Evolutionary conservation across 2,329 filamentous ascomycete genomes (phyloP).

Genomic region (Phaeoacremonium minimum): DNA sequence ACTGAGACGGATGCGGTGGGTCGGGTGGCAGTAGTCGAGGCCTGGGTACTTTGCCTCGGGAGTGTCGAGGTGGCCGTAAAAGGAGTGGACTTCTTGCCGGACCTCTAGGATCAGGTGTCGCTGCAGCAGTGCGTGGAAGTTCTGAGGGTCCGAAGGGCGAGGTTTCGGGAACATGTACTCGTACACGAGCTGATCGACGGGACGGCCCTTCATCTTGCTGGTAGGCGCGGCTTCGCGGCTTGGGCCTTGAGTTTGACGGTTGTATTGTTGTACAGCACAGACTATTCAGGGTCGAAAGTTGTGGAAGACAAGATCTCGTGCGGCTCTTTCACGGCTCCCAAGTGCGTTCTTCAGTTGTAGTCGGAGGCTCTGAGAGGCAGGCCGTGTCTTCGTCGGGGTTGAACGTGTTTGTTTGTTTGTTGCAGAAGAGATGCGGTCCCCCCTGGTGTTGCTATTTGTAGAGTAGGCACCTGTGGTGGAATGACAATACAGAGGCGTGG

Average conservation of each 20-base stretch:
- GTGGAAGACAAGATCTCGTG: too few species aligned
- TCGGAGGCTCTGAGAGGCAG: not conserved
- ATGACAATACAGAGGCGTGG: not conserved
- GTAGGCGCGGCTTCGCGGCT: not conserved
- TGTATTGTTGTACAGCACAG: not conserved
- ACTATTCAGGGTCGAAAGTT: too few species aligned
- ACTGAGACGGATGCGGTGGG: constrained; percentile 72
- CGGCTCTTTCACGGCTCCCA: not conserved
- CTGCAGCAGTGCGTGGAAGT: constrained; percentile 66
- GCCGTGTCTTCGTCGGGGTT: not conserved
- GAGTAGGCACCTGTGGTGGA: not conserved
- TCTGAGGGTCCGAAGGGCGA: constrained; percentile 62
- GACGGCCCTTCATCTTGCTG: constrained; percentile 63
- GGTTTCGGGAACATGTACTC: constrained; percentile 68
- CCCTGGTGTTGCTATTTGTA: constrained; percentile 3
- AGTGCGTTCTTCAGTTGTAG: not conserved
- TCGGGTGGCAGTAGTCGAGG: constrained; percentile 69
- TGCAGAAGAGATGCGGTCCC: too few species aligned
- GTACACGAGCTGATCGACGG: constrained; percentile 70
- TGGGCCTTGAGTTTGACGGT: not conserved
- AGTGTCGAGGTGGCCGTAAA: constrained; percentile 75
- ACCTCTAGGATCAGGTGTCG: constrained; percentile 72
- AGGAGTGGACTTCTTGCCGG: constrained; percentile 71
- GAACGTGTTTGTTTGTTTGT: not conserved
- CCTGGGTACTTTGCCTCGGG: constrained; percentile 79